Base-by-base conservation (phyloP, 371 early-diverging fungal genomes). In the Blastocladiella emersonii region DNA sequence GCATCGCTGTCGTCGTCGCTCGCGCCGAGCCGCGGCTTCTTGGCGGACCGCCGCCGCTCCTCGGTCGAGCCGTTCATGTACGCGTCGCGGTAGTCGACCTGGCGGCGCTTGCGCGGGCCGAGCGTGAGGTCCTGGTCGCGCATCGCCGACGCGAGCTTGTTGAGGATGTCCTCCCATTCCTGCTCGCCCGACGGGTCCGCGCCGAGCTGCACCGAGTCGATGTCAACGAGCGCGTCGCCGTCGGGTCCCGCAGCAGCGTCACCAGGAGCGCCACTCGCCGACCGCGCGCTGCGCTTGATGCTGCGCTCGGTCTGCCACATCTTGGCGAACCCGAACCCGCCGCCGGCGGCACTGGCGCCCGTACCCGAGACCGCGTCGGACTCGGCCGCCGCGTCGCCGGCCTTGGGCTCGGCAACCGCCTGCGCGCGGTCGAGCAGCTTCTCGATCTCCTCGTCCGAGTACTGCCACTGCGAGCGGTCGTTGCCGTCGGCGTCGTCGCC, bases 401-500 rank as follows among this genome's bases (percentile, higher is more conserved):
- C 45, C 3, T 30, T 21, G 15, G 61, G 25, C 25, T 0, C 12
- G 23, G 12, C 49, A 1, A 13, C 34, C 15, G 62, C 62, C 43
- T 62, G 62, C 10, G 62, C 34, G 27, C 62, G 61, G 32, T 62
- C 62, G 2, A 62, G 41, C 55, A 62, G 27, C 37, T 17, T n/a
- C 32, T 25, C 63, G 21, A 57, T 44, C 27, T 45, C 72, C 8
- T 66, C 67, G 27, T 76, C 74, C 56, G 71, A 71, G 61, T 74
- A 79, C 45, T 62, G 51, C 36, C 72, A 51, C 3, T 8, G 30
- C 30, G 53, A 23, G 4, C 21, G 25, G 23, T 48, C 57, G 37
- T 48, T 27, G 13, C 71, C 69, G 15, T 63, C 66, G 10, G 72
- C 77, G 6, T 65, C 70, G 19, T 83, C 76, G 34, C 85, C 84